Base-by-base conservation (phyloP, 164 flowering plant genomes). In the Kingdonia uniflora region DNA sequence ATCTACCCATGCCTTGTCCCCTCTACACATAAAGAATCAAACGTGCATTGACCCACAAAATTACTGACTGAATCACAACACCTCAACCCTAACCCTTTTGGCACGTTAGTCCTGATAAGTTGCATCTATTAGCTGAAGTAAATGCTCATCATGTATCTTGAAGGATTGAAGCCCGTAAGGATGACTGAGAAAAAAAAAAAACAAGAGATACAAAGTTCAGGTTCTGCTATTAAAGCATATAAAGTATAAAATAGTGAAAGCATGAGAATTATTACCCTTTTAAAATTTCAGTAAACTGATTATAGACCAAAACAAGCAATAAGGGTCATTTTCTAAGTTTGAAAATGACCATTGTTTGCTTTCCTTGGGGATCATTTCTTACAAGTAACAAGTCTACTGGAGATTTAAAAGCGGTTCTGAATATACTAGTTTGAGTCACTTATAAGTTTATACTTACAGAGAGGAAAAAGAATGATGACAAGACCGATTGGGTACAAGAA, bases 401-500 rank as follows among this genome's bases (percentile, higher is more conserved):
- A 29, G 4, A 29, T 8, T 3, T 29, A 4, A 29, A 29, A 29
- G 6, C 8, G 35, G n/a, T n/a, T n/a, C 35, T 29, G 6, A 29
- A 29, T 8, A 29, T 3, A 29, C 35, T 29, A 29, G 8, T 29
- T 8, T 29, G 35, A 3, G 8, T 29, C 8, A 29, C 4, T 3
- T 42, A 6, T 14, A 38, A 35, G 2, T 13, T 14, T 52, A 40
- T 25, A 80, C 97, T 83, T 76, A 88, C 95, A 76, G 44, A 89
- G 72, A 1, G 95, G 96, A 44, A 85, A 75, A 44, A 94, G 82
- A 64, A 89, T 76, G 49, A 94, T 79, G 48, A 79, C 77, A 45
- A 76, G 41, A 50, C 97, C 97, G 55, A 94, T 94, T 21, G 99
- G 99, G 63, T 89, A 94, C 58, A 89, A 76, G 81, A 94, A 89